These are phyloP conservation scores for Clitocybe nebularis DNA, from an alignment of 1,284 basidiomycete species.

Conservation along the genomic window DNA sequence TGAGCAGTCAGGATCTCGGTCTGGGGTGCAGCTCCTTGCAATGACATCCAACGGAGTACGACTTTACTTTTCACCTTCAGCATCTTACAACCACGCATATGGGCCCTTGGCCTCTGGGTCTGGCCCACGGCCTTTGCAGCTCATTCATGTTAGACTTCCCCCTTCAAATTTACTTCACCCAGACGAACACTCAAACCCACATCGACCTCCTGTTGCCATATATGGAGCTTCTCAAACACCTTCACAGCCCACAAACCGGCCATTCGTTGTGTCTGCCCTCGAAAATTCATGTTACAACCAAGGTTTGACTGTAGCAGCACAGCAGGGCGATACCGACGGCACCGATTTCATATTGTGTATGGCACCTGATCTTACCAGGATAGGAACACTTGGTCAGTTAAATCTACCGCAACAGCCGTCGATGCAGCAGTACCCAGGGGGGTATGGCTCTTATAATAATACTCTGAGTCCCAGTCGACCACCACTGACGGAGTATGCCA, in stretches of 20 bases:
- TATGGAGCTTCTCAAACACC: slow-evolving; percentile 45
- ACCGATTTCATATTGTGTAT: slow-evolving; percentile 74
- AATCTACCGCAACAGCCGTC: slow-evolving; percentile 36
- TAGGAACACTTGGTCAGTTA: slow-evolving; percentile 60
- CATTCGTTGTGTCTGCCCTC: slow-evolving; percentile 52
- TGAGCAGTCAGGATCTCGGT: slow-evolving; percentile 57
- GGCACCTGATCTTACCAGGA: slow-evolving; percentile 72
- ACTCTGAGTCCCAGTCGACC: slow-evolving; percentile 46
- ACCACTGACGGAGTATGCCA: slow-evolving; percentile 72
- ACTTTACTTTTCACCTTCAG: slow-evolving; percentile 70
- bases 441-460: slow-evolving; percentile 34
- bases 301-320: slow-evolving; percentile 64
- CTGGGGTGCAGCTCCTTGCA: slow-evolving; percentile 72
- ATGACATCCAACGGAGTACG: slow-evolving; percentile 77
- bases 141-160: slow-evolving; percentile 77
- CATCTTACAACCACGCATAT: slow-evolving; percentile 43
- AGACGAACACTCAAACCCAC: slow-evolving; percentile 56
- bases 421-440: slow-evolving; percentile 28
- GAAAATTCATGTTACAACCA: slow-evolving; percentile 60
- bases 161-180: slow-evolving; percentile 75
- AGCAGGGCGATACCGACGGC: slow-evolving; percentile 69
- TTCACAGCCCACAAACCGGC: slow-evolving; percentile 41
- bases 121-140: slow-evolving; percentile 50
- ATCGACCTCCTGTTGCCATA: slow-evolving; percentile 36
- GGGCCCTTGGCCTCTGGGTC: slow-evolving; percentile 27